These are phyloP conservation scores for Aspergillus mulundensis DNA, from an alignment of 495 filamentous ascomycete species.

Conservation along the genomic window DNA sequence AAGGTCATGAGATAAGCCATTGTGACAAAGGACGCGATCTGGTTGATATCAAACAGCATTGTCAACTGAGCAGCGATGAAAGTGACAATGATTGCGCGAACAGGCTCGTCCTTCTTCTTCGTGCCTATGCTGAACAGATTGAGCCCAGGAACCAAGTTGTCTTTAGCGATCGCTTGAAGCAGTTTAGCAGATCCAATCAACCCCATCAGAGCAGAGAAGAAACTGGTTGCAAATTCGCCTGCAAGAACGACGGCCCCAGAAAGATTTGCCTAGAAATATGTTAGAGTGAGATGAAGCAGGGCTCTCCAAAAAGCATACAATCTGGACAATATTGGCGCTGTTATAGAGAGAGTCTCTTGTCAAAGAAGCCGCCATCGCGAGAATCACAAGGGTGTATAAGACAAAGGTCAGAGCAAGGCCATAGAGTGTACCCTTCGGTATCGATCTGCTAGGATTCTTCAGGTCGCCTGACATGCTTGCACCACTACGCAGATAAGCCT, in stretches of 20 bases:
- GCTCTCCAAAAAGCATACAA: constrained; percentile 38
- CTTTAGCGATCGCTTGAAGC: constrained; percentile 77
- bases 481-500: constrained; percentile 45
- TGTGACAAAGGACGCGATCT: constrained; percentile 81
- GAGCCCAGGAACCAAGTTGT: constrained; percentile 73
- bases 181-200: constrained; percentile 86
- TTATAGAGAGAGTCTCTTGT: constrained; percentile 68
- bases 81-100: constrained; percentile 72
- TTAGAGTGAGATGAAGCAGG: constrained; percentile 14
- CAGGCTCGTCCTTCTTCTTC: constrained; percentile 69
- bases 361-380: constrained; percentile 76
- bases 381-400: constrained; percentile 69
- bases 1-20: constrained; percentile 79
- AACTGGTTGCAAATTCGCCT: constrained; percentile 76
- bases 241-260: constrained; percentile 70
- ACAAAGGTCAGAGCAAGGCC: constrained; percentile 73
- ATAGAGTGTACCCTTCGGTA: constrained; percentile 75
- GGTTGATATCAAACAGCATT: constrained; percentile 81
- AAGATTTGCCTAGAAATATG: constrained; percentile 52
- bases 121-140: constrained; percentile 73
- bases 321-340: constrained; percentile 74
- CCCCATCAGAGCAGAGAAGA: constrained; percentile 85
- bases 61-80: constrained; percentile 73
- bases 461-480: constrained; percentile 89
- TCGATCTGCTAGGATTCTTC: constrained; percentile 76